Evolutionary conservation across 1,284 basidiomycete genomes (phyloP).

Genomic region (Lentinus polychrous): DNA sequence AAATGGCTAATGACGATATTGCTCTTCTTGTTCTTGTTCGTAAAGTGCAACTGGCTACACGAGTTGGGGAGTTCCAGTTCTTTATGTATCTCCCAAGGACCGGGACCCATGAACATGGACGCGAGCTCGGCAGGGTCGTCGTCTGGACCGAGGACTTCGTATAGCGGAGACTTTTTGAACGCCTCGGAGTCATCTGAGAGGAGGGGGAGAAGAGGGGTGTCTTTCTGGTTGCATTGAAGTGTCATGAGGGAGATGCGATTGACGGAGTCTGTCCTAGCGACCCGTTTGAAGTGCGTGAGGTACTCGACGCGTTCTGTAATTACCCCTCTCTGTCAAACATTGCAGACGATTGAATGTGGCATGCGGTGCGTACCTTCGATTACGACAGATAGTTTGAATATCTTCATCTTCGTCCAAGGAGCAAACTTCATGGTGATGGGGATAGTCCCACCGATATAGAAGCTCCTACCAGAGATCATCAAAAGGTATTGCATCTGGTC

Average conservation of each 20-base stretch:
- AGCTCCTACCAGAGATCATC: constrained; percentile 73
- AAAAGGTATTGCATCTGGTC: constrained; percentile 84
- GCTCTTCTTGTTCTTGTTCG: constrained; percentile 77
- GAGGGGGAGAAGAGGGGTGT: constrained; percentile 60
- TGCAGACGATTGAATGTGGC: not conserved
- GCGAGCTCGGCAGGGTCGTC: constrained; percentile 46
- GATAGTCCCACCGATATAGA: constrained; percentile 79
- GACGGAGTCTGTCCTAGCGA: constrained; percentile 74
- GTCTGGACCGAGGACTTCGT: constrained; percentile 32
- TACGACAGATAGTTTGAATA: constrained; percentile 72
- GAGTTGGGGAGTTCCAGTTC: constrained; percentile 51
- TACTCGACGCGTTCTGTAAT: constrained; percentile 74
- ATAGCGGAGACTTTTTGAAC: constrained; percentile 49
- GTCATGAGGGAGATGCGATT: constrained; percentile 63
- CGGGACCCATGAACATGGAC: constrained; percentile 64
- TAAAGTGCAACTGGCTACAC: constrained; percentile 62
- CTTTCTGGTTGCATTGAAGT: constrained; percentile 49
- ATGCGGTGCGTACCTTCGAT: constrained; percentile 74
- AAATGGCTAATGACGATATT: constrained; percentile 78
- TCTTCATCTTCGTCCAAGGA: constrained; percentile 80
- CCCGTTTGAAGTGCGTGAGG: constrained; percentile 59
- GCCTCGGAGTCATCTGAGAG: constrained; percentile 47
- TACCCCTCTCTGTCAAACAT: not conserved
- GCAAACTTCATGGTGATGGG: constrained; percentile 80
- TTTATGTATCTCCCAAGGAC: constrained; percentile 64